Conservation (phyloP, 345 rosid genomes). For the Bretschneidera sinensis region DNA sequence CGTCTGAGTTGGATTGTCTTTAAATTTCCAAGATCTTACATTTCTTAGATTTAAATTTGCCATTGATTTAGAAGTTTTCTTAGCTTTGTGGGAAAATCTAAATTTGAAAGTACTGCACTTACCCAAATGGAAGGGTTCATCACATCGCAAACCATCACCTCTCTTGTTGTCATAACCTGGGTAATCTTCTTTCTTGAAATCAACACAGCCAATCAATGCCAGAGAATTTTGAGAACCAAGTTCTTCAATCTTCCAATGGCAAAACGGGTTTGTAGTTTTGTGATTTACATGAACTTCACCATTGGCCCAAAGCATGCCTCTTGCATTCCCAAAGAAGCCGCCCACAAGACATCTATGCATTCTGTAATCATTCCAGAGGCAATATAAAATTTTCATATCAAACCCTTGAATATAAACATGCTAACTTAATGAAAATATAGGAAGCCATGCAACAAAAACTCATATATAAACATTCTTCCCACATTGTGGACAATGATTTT, state of each 20-base stretch:
- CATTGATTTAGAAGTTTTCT: constrained; percentile 12
- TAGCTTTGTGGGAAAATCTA: constrained; percentile 14
- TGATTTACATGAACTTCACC: constrained; percentile 63
- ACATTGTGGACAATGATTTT: too few species aligned
- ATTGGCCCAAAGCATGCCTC: constrained; percentile 30
- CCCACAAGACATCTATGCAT: constrained; percentile 39
- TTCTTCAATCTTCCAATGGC: constrained; percentile 46
- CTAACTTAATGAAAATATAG: too few species aligned
- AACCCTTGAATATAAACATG: too few species aligned
- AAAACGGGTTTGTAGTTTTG: constrained; percentile 43
- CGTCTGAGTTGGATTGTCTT: not conserved
- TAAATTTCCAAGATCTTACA: not conserved
- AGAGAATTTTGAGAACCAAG: constrained; percentile 39
- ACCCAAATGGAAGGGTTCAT: constrained; percentile 45
- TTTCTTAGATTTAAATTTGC: not conserved
- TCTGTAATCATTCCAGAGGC: too few species aligned
- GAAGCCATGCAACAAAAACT: too few species aligned
- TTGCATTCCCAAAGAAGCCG: constrained; percentile 43
- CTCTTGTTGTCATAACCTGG: constrained; percentile 51
- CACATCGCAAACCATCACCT: constrained; percentile 44
- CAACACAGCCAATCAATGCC: constrained; percentile 15
- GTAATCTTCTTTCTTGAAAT: constrained; percentile 35
- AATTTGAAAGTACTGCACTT: constrained; percentile 50
- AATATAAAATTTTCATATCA: too few species aligned
- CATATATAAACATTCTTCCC: too few species aligned